Evolutionary conservation across 208 protist genomes (phyloP).

Genomic region (Tritrichomonas musculus): DNA sequence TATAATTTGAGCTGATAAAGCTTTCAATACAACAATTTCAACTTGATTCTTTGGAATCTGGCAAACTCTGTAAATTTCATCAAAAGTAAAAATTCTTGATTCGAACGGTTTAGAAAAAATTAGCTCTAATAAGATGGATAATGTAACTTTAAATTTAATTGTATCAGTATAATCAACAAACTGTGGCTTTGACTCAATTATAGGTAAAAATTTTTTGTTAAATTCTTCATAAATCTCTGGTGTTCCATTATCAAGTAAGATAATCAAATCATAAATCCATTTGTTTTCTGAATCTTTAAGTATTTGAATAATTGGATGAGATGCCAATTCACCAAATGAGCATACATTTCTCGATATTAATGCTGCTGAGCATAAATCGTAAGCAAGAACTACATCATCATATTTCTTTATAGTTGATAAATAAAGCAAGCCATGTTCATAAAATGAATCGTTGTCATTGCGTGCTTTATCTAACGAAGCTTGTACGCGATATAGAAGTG

Average conservation of each 20-base stretch:
- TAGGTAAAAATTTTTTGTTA: neutral
- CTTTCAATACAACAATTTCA: conserved; percentile 4
- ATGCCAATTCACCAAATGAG: conserved; percentile 26
- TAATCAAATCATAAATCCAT: neutral
- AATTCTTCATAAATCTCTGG: neutral
- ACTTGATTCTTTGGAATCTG: neutral
- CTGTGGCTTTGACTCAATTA: neutral
- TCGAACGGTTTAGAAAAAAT: neutral
- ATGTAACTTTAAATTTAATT: neutral
- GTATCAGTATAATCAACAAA: neutral
- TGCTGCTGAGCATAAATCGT: neutral
- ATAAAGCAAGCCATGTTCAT: neutral
- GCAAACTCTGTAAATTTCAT: neutral
- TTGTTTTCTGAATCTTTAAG: neutral
- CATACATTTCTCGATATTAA: neutral
- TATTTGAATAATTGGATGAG: neutral
- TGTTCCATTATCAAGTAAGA: neutral
- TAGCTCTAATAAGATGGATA: neutral
- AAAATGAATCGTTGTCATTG: neutral
- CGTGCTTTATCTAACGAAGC: neutral
- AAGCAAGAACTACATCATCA: neutral
- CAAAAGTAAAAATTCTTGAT: neutral
- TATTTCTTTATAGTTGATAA: neutral
- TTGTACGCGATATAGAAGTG: neutral
- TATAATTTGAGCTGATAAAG: neutral